Conservation (phyloP, 1,139 yeast genomes). For the Protomyces inouyei region DNA sequence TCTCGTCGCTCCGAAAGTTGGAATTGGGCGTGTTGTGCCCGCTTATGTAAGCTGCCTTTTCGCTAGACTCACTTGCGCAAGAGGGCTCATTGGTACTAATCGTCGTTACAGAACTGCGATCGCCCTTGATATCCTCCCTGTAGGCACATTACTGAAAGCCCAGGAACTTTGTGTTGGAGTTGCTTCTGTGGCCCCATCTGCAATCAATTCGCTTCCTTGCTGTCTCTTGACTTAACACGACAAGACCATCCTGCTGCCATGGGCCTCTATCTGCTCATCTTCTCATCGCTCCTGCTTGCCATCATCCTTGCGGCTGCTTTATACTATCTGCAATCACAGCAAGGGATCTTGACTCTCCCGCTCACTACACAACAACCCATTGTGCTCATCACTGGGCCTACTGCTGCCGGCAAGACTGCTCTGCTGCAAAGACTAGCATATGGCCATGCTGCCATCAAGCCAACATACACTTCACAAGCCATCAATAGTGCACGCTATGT, state of each 20-base stretch:
- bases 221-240: neutral
- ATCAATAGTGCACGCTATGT: neutral
- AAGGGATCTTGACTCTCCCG: neutral
- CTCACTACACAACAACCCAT: neutral
- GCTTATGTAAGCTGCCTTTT: no score
- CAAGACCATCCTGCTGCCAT: neutral
- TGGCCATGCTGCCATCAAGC: neutral
- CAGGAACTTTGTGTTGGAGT: no score
- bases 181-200: no score
- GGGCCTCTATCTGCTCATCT: neutral
- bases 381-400: slow-evolving; percentile 7
- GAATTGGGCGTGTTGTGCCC: no score
- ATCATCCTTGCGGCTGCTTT: slow-evolving; percentile 1
- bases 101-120: no score
- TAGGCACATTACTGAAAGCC: no score
- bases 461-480: slow-evolving; percentile 3
- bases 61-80: no score
- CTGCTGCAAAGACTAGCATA: slow-evolving; percentile 9
- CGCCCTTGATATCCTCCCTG: no score
- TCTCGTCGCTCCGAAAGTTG: no score
- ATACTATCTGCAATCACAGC: neutral
- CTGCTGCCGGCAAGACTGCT: slow-evolving; percentile 17
- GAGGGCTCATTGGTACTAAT: no score
- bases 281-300: slow-evolving; percentile 9
- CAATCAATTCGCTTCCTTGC: no score